These are phyloP conservation scores for Cubamyces sp. DNA, from an alignment of 768 basidiomycete genomes.

Conservation along the genomic window DNA sequence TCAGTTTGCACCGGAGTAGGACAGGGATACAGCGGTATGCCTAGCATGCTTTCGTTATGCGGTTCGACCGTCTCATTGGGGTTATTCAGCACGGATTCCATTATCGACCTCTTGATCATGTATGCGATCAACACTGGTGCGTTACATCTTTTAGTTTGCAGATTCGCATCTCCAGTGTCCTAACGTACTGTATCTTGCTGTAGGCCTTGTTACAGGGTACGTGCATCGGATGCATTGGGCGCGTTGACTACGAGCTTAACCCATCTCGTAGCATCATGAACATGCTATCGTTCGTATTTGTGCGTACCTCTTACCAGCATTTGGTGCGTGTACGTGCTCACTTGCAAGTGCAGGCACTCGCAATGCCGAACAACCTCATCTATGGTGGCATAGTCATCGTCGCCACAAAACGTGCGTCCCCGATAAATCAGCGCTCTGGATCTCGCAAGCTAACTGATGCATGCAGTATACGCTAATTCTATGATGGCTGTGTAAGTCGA, in stretches of 20 bases:
- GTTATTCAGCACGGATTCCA: conserved; percentile 8
- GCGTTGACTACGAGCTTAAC: no score
- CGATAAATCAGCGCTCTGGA: no score
- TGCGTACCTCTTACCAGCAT: no score
- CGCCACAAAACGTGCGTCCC: conserved; percentile 13
- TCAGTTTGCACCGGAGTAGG: conserved; percentile 9
- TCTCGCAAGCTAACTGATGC: neutral
- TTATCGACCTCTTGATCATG: conserved; percentile 18
- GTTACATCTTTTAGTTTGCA: neutral
- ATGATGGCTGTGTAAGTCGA: conserved; percentile 18
- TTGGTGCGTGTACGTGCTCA: no score
- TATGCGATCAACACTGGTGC: conserved; percentile 18
- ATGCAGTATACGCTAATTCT: conserved; percentile 20
- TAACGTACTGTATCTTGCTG: neutral
- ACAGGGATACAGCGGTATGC: conserved; percentile 13
- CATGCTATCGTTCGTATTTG: conserved; percentile 11
- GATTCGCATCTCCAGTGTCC: no score
- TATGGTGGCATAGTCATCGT: conserved; percentile 17
- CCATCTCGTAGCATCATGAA: neutral
- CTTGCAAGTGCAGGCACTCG: neutral
- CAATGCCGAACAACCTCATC: conserved; percentile 21
- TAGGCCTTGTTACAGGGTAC: conserved; percentile 16
- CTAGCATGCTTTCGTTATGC: no score
- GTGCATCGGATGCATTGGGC: neutral
- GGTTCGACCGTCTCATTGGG: no score